Conservation (phyloP, 1,284 basidiomycete genomes). For the Ustilago bromivora region DNA sequence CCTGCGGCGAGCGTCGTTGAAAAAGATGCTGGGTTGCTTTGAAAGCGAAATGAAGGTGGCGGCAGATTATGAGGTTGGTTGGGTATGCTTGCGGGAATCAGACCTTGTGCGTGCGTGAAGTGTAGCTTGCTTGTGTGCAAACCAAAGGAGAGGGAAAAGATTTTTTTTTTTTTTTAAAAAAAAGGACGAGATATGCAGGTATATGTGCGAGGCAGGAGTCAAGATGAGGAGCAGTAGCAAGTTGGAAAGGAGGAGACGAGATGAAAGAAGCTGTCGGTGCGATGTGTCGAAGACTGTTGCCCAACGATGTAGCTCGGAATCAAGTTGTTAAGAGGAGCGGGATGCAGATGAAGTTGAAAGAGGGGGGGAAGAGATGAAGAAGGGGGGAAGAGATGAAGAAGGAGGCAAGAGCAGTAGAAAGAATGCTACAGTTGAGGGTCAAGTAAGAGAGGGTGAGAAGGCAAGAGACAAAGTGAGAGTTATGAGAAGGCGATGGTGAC, state of each 20-base stretch:
- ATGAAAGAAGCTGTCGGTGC: not conserved
- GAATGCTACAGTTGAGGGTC: constrained; percentile 23
- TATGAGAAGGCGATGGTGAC: constrained; percentile 7
- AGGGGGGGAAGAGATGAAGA: not conserved
- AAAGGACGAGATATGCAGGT: constrained; percentile 18
- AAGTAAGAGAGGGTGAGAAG: not conserved
- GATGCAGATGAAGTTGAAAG: constrained; percentile 6
- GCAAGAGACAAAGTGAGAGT: constrained; percentile 3
- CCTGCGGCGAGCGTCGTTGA: constrained; percentile 2
- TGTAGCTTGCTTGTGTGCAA: not conserved
- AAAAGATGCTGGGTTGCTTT: constrained; percentile 1
- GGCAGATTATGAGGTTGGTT: constrained; percentile 7
- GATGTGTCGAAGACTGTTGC: constrained; percentile 19
- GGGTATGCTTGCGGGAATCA: constrained; percentile 23
- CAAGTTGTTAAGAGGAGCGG: not conserved
- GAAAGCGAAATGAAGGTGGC: constrained; percentile 16
- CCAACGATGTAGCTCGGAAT: not conserved
- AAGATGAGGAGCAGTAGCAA: constrained; percentile 1
- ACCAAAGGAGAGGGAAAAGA: not conserved
- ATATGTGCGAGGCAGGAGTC: constrained; percentile 29
- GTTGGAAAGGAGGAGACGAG: not conserved
- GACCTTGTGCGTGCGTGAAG: constrained; percentile 1
- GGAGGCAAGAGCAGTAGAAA: constrained; percentile 4
- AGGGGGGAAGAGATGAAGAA: constrained; percentile 8
- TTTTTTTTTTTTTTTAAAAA: too few species aligned